Evolutionary conservation across 2,329 filamentous ascomycete genomes (phyloP).

Genomic region (Xylaria sp.): DNA sequence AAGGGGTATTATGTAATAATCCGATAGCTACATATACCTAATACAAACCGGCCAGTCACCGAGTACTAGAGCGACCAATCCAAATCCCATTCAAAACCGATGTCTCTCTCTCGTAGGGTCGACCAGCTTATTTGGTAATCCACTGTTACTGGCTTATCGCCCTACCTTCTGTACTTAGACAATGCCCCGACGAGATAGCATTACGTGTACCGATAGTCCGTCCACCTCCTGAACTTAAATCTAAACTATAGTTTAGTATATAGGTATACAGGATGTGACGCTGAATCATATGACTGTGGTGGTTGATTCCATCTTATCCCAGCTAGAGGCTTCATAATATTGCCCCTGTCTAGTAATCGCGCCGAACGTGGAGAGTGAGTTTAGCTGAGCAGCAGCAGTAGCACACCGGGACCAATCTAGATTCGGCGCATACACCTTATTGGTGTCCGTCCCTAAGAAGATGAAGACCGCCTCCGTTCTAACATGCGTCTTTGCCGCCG

Average conservation of each 20-base stretch:
- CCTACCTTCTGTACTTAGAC: background rate
- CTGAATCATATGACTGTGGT: constrained; percentile 14
- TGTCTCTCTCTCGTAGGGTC: no score
- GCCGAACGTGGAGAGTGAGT: constrained; percentile 2
- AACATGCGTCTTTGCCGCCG: constrained; percentile 50
- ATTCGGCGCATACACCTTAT: background rate
- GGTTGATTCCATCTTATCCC: background rate
- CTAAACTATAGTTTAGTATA: constrained; percentile 8
- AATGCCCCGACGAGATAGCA: background rate
- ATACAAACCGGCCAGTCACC: no score
- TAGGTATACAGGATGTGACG: background rate
- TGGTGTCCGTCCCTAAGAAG: background rate
- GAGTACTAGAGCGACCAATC: no score
- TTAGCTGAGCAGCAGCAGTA: background rate
- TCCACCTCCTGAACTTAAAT: background rate
- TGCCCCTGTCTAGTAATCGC: background rate
- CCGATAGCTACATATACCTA: no score
- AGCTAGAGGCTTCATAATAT: background rate
- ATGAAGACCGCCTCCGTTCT: constrained; percentile 24
- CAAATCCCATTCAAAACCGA: no score
- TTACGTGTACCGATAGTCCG: background rate
- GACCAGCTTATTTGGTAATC: no score
- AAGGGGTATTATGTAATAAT: no score
- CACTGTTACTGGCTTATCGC: constrained; percentile 31
- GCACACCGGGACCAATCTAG: background rate